A percentile compares a stretch with the other conserved stretches of the same genome.
Evolutionary conservation across 495 filamentous ascomycete species (phyloP).

Genomic region (Aspergillus asperescens): DNA sequence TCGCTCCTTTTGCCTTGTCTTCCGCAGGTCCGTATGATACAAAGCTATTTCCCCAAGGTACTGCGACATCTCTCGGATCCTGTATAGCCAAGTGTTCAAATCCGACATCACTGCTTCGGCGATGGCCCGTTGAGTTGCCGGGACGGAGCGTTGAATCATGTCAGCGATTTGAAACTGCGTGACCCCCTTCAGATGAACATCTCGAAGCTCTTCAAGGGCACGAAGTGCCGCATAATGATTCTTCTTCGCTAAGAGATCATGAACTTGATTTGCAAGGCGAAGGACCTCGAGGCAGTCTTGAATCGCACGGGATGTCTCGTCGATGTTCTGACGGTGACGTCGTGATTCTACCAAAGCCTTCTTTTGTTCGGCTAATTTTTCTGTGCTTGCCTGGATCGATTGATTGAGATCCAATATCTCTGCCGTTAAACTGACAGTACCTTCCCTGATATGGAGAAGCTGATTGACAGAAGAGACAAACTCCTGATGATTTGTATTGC

Average conservation of each 20-base stretch:
- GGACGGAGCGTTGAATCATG: constrained; percentile 91
- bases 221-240: constrained; percentile 93
- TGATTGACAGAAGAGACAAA: constrained; percentile 92
- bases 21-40: constrained; percentile 86
- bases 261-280: constrained; percentile 87
- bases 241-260: constrained; percentile 83
- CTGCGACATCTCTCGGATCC: constrained; percentile 91
- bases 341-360: constrained; percentile 86
- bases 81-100: constrained; percentile 95
- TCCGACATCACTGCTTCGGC: constrained; percentile 96
- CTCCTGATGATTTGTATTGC: constrained; percentile 92
- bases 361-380: constrained; percentile 92
- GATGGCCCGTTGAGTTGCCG: constrained; percentile 85
- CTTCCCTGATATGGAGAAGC: constrained; percentile 82
- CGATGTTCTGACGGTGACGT: constrained; percentile 90
- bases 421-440: constrained; percentile 78
- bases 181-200: constrained; percentile 88
- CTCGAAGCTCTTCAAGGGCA: constrained; percentile 91
- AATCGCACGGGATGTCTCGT: constrained; percentile 84
- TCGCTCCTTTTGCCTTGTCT: constrained; percentile 75
- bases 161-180: constrained; percentile 94
- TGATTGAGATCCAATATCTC: constrained; percentile 90
- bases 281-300: constrained; percentile 89
- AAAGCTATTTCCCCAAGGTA: constrained; percentile 96
- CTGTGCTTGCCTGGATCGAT: constrained; percentile 91